Percentiles rank a stretch among this genome's conserved stretches.
Evolutionary conservation across 1,139 yeast species (phyloP).

Genomic region (Pichia sp.): DNA sequence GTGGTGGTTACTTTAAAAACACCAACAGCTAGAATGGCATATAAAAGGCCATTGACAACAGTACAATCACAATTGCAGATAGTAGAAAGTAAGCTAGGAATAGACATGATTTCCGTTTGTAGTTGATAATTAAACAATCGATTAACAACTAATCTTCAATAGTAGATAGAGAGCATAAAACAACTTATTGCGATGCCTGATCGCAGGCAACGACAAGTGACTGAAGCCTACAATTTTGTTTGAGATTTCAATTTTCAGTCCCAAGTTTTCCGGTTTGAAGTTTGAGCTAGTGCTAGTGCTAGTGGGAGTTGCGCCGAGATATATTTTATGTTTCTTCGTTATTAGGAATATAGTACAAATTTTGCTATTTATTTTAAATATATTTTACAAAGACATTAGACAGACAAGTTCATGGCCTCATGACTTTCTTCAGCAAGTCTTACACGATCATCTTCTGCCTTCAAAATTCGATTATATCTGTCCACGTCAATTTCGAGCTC

Average conservation of each 20-base stretch:
- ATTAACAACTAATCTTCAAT: too few relatives aligned
- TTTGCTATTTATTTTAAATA: not conserved
- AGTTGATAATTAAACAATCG: too few relatives aligned
- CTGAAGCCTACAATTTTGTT: too few relatives aligned
- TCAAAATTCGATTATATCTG: slow-evolving; percentile 22
- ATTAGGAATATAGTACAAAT: not conserved
- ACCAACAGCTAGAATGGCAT: slow-evolving; percentile 43
- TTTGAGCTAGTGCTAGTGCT: too few relatives aligned
- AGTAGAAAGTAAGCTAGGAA: not conserved
- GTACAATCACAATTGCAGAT: slow-evolving; percentile 5
- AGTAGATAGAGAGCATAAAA: too few relatives aligned
- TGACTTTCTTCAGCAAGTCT: slow-evolving; percentile 28
- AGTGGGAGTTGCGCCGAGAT: too few relatives aligned
- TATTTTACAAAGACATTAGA: slow-evolving; percentile 5
- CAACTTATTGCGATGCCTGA: too few relatives aligned
- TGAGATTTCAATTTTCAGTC: too few relatives aligned
- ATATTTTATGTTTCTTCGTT: too few relatives aligned
- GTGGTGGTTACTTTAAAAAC: slow-evolving; percentile 40
- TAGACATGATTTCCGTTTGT: too few relatives aligned
- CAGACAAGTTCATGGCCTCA: slow-evolving; percentile 25
- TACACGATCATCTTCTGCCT: slow-evolving; percentile 25
- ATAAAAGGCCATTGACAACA: slow-evolving; percentile 27
- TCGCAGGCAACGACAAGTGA: too few relatives aligned
- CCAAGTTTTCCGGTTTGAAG: too few relatives aligned
- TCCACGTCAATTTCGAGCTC: slow-evolving; percentile 28